Evolutionary conservation across 176 grass and related monocot genomes (phyloP).

Genomic region (Rhynchospora tenuis): DNA sequence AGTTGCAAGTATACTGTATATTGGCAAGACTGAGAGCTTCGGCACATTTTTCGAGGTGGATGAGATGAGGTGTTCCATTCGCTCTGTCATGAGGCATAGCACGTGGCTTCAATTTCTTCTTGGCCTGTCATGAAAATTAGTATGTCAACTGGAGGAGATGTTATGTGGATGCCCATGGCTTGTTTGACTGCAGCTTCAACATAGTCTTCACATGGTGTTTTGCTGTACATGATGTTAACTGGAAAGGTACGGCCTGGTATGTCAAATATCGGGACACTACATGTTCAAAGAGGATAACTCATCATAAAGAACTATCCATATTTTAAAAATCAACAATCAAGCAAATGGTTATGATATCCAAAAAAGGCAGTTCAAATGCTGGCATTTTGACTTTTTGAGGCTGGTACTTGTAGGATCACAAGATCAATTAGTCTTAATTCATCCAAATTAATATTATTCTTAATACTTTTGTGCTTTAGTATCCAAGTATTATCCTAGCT

Average conservation of each 20-base stretch:
- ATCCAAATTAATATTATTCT: not conserved
- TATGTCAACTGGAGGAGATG: conserved; percentile 76
- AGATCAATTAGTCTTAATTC: not conserved
- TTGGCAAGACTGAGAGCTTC: conserved; percentile 82
- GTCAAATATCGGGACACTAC: conserved; percentile 70
- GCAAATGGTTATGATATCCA: too few species aligned
- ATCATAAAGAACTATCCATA: conserved; percentile 20
- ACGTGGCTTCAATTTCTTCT: conserved; percentile 95
- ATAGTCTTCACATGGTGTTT: conserved; percentile 97
- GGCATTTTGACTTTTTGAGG: not conserved
- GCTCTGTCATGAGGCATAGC: conserved; percentile 86
- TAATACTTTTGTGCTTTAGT: not conserved
- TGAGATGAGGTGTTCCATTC: conserved; percentile 83
- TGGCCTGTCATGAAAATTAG: conserved; percentile 98
- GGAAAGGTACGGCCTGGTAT: conserved; percentile 96
- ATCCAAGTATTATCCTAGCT: too few species aligned
- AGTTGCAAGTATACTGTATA: too few species aligned
- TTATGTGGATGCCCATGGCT: conserved; percentile 90
- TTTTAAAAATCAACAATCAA: too few species aligned
- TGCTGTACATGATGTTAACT: conserved; percentile 87
- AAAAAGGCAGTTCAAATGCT: not conserved
- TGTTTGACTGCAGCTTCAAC: conserved; percentile 97
- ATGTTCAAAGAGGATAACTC: conserved; percentile 11
- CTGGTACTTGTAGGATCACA: not conserved
- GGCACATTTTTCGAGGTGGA: conserved; percentile 76